These are phyloP conservation scores for Trichoderma gracile DNA, from an alignment of 2,329 filamentous ascomycete genomes.

Conservation along the genomic window DNA sequence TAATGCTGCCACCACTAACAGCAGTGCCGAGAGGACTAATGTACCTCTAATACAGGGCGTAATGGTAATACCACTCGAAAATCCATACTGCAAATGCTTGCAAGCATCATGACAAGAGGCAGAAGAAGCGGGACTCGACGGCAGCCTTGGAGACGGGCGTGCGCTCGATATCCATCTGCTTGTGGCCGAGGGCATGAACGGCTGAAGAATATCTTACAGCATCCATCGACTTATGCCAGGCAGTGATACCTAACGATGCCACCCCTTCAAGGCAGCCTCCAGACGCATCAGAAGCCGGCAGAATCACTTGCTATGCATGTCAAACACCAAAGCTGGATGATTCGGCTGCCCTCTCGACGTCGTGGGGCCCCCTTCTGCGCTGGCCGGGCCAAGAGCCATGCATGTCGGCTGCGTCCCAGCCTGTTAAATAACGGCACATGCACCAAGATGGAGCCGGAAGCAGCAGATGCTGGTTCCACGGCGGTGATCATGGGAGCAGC, in stretches of 20 bases:
- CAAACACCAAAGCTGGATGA: conserved; percentile 9
- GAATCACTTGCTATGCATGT: conserved; percentile 17
- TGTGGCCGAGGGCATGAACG: no score
- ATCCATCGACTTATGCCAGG: no score
- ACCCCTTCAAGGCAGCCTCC: no score
- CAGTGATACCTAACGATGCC: no score
- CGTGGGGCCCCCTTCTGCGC: conserved; percentile 20
- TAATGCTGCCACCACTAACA: not conserved
- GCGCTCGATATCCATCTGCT: no score
- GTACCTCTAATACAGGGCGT: no score
- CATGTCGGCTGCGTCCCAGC: conserved; percentile 6
- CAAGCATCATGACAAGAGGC: not conserved
- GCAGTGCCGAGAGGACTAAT: not conserved
- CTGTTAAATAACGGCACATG: conserved; percentile 17
- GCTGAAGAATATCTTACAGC: no score
- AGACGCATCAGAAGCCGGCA: not conserved
- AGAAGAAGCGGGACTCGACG: not conserved
- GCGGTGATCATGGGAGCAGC: conserved; percentile 21
- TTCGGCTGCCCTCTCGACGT: conserved; percentile 16
- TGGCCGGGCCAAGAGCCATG: conserved; percentile 12
- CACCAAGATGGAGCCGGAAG: conserved; percentile 15
- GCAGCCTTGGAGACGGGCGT: not conserved
- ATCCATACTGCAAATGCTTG: not conserved
- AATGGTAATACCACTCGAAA: not conserved
- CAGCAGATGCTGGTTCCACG: conserved; percentile 15